These are phyloP conservation scores for Wickerhamiella hasegawae DNA, from an alignment of 805 yeast genomes.

Conservation along the genomic window DNA sequence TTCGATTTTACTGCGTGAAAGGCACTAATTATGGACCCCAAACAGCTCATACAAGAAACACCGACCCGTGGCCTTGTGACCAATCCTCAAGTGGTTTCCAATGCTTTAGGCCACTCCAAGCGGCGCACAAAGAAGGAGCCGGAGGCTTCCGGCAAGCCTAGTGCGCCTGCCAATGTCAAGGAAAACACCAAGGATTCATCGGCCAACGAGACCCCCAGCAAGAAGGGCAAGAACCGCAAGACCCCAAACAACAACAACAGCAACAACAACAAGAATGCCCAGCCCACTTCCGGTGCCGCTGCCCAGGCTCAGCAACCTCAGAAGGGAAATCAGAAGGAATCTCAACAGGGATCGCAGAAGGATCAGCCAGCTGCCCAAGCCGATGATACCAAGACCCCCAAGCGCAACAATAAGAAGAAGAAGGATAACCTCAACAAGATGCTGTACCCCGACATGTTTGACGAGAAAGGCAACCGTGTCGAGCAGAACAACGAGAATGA, in stretches of 20 bases:
- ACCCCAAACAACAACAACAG: not conserved
- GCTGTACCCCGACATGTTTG: slow-evolving; percentile 8
- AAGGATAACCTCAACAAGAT: slow-evolving; percentile 3
- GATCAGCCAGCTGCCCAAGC: too few relatives aligned
- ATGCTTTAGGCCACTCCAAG: not conserved
- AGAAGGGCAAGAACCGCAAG: too few relatives aligned
- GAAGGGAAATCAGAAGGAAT: not conserved
- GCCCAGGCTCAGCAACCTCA: too few relatives aligned
- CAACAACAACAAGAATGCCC: not conserved
- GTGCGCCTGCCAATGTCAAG: not conserved
- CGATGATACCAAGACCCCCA: too few relatives aligned
- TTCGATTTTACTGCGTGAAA: too few relatives aligned
- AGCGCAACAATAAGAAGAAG: too few relatives aligned
- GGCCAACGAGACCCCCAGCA: too few relatives aligned
- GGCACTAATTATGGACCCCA: not conserved
- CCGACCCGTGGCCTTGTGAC: not conserved
- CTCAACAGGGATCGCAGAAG: too few relatives aligned
- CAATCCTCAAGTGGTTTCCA: not conserved
- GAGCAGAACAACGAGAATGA: not conserved
- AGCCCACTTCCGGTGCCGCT: too few relatives aligned
- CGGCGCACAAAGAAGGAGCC: not conserved
- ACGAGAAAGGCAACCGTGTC: slow-evolving; percentile 2
- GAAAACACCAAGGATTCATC: too few relatives aligned
- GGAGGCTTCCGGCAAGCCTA: not conserved
- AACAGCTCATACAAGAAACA: not conserved